Conservation (phyloP, 192 early-diverging fungal genomes). For the Lunasporangiospora selenospora region DNA sequence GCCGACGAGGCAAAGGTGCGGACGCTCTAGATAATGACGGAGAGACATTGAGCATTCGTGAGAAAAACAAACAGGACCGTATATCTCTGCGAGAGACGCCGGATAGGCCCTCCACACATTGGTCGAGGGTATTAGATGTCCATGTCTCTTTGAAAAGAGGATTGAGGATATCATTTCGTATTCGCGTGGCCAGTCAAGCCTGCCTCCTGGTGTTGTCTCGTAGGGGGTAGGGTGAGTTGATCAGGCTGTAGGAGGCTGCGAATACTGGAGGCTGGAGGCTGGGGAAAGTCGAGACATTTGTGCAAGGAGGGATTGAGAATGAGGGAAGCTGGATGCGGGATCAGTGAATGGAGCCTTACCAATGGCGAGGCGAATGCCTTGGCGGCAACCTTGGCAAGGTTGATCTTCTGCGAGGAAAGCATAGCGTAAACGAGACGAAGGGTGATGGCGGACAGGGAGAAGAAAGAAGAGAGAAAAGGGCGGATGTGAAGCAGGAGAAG, state of each 20-base stretch:
- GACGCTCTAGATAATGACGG: conserved; percentile 23
- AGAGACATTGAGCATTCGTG: neutral
- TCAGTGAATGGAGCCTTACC: too few species aligned
- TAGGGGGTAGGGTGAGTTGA: too few species aligned
- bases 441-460: neutral
- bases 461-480: neutral
- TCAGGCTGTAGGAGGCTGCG: too few species aligned
- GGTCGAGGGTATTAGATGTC: too few species aligned
- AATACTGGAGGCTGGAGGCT: too few species aligned
- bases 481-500: neutral
- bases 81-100: too few species aligned
- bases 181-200: too few species aligned
- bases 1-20: conserved; percentile 45
- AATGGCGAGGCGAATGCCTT: conserved; percentile 40
- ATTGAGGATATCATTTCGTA: too few species aligned
- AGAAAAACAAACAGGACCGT: conserved; percentile 7
- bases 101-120: too few species aligned
- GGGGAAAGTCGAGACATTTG: neutral
- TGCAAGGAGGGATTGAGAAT: neutral
- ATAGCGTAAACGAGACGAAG: conserved; percentile 7
- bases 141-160: too few species aligned
- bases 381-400: conserved; percentile 45
- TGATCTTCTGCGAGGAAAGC: conserved; percentile 44
- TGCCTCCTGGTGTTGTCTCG: too few species aligned
- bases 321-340: neutral